Evolutionary conservation across 2,329 filamentous ascomycete species (phyloP), one percentile per base, ranked within the genome.

Genomic region (Calonectria montana): DNA sequence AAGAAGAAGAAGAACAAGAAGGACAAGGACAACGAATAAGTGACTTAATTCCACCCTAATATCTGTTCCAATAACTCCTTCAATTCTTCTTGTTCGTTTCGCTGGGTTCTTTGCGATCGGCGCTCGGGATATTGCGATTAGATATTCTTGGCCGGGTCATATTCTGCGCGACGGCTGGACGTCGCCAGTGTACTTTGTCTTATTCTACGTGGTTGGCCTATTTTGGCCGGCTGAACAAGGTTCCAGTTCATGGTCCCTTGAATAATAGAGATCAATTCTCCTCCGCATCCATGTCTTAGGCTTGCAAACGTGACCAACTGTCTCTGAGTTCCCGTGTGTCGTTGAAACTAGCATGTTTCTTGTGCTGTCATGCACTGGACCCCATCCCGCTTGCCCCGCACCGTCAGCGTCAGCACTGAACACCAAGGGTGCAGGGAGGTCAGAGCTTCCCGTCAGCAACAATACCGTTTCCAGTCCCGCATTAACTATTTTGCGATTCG

Each of bases 1-100:
- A 89, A 90, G 80, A 91, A 91, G 86, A 95, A 95, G 90, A 91
- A 92, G 87, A 90, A 91, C 86, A 95, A 95, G 90, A 91, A 90
- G 85, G 88, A 94, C 89, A 91, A 91, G 87, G 90, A 91, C 85
- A 87, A 84, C 27, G 85, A 87, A 71, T 86, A 87, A 81, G 82
- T 80, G 80, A 65, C 62, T 74, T 29, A 59, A 39, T 70, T 50
- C 45, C 69, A 77, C 74, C 77, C 73, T 75, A 78, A 79, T 82
- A 81, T 84, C 81, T 84, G 80, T 81, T 84, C 78, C 82, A 83
- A 84, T 84, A 83, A 74, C 79, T 82, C 80, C 81, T 81, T 80
- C 76, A 80, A 79, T 76, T 80, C 75, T 78, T 76, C 65, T 82
- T 83, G 80, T 82, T 82, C 82, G 80, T 79, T 81, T 83, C 79